phyloP scores from a whole-genome alignment of 495 filamentous ascomycete genomes.

The Alectoria sarmentosa region DNA sequence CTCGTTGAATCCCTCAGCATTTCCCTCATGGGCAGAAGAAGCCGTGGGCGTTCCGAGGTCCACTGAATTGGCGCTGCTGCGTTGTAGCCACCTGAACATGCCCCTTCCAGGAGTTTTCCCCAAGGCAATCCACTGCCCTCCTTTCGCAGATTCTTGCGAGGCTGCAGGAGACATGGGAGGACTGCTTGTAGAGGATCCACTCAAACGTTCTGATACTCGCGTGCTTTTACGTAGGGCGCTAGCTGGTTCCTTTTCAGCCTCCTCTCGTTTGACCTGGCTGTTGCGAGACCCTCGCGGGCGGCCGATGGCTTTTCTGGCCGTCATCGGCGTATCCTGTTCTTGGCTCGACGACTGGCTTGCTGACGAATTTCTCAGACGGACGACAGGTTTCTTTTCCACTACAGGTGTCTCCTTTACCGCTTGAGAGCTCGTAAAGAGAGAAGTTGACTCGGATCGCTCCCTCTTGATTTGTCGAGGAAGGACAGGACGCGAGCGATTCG shows the following conservation, averaged over 20 bases:
- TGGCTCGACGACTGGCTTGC: neutral
- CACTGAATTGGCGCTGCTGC: conserved; percentile 1
- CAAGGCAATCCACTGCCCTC: conserved; percentile 7
- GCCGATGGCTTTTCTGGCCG: neutral
- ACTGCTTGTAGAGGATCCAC: neutral
- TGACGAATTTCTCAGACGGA: neutral
- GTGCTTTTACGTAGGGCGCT: neutral
- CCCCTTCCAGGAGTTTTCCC: neutral
- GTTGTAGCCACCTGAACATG: conserved; percentile 5
- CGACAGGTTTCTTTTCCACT: neutral
- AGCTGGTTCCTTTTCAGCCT: neutral
- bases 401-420: conserved; percentile 7
- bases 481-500: neutral
- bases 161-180: neutral
- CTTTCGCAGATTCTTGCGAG: neutral
- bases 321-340: neutral
- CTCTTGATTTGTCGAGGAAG: conserved; percentile 15
- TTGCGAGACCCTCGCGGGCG: neutral
- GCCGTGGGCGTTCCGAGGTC: neutral
- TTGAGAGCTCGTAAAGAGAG: conserved; percentile 6
- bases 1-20: neutral
- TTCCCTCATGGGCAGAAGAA: neutral
- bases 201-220: conserved; percentile 9
- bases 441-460: conserved; percentile 17
- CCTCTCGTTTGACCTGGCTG: neutral